A percentile compares a stretch with the other conserved stretches of the same genome.
Conservation (phyloP, 2,329 filamentous ascomycete genomes). For the Nothophaeocryptopus gaeumannii region DNA sequence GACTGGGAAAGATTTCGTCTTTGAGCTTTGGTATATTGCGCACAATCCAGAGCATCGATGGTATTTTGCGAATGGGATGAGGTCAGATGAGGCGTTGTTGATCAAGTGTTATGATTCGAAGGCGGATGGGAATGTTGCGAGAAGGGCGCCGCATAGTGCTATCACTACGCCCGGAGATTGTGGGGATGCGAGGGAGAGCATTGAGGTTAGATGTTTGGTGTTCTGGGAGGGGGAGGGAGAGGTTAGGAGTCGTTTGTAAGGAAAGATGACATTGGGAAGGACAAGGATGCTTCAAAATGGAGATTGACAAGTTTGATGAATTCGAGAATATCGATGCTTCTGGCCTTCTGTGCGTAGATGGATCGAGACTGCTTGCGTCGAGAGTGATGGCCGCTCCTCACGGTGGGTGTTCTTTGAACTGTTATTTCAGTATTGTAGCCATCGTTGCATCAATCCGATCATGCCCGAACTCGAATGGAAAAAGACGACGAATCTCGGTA, state of each 20-base stretch:
- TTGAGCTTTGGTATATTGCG: slow-evolving; percentile 8
- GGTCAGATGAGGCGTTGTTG: slow-evolving; percentile 18
- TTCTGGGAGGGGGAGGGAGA: slow-evolving; percentile 16
- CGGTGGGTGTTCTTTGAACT: no score
- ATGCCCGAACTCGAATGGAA: no score
- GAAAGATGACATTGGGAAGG: no score
- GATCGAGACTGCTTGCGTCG: no score
- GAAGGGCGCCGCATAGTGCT: slow-evolving; percentile 13
- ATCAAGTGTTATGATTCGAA: slow-evolving; percentile 20
- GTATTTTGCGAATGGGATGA: slow-evolving; percentile 17
- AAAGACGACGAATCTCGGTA: no score
- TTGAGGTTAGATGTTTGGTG: slow-evolving; percentile 20
- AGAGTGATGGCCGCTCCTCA: no score
- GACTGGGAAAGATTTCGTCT: not conserved
- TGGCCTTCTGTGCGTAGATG: no score
- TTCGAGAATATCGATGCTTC: no score
- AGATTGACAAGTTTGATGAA: no score
- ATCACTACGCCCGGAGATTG: slow-evolving; percentile 8
- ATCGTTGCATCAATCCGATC: no score
- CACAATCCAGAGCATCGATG: slow-evolving; percentile 15
- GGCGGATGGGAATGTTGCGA: slow-evolving; percentile 12
- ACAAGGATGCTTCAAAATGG: no score
- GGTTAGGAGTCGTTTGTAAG: not conserved
- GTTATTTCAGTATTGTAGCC: no score
- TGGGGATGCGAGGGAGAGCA: slow-evolving; percentile 18